A percentile compares a stretch with the other conserved stretches of the same genome.
Evolutionary conservation across 2,329 filamentous ascomycete species (phyloP).

Genomic region (Penicillium sp.): DNA sequence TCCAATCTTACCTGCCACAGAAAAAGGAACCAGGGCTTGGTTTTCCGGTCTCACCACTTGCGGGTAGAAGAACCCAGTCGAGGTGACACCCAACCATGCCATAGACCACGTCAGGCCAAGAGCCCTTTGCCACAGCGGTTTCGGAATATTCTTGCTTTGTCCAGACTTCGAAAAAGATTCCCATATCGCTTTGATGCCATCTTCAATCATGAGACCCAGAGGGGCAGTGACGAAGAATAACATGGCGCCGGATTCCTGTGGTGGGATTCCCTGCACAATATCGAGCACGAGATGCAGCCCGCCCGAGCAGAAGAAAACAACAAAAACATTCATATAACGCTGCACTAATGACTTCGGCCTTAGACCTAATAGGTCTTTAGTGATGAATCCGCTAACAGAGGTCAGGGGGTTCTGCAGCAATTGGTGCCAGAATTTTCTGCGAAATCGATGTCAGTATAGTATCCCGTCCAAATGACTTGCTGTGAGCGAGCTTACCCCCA

Average conservation of each 20-base stretch:
- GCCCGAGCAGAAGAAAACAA: constrained; percentile 27
- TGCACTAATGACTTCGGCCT: constrained; percentile 15
- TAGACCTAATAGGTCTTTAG: constrained; percentile 13
- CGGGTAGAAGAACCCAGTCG: constrained; percentile 7
- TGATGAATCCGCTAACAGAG: constrained; percentile 15
- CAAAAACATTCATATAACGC: constrained; percentile 25
- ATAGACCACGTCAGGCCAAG: constrained; percentile 7
- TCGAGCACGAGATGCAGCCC: constrained; percentile 20
- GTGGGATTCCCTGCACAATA: constrained; percentile 12
- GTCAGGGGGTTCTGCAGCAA: constrained; percentile 22
- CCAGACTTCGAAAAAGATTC: not conserved
- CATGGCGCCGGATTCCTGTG: constrained; percentile 16
- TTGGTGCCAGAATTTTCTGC: constrained; percentile 27
- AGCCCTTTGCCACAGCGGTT: constrained; percentile 5
- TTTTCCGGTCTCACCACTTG: constrained; percentile 2
- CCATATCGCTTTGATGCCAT: constrained; percentile 20
- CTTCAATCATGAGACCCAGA: constrained; percentile 29
- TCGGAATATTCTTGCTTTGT: not conserved
- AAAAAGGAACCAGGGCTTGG: constrained; percentile 4
- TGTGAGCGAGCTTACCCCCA: constrained; percentile 19
- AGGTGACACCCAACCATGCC: constrained; percentile 5
- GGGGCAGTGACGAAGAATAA: constrained; percentile 23
- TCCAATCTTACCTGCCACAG: not conserved
- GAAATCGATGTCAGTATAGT: not conserved
- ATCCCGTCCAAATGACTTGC: no score